Evolutionary conservation across 768 basidiomycete species (phyloP), one percentile per base, ranked within the genome.

Genomic region (Asterophora parasitica): DNA sequence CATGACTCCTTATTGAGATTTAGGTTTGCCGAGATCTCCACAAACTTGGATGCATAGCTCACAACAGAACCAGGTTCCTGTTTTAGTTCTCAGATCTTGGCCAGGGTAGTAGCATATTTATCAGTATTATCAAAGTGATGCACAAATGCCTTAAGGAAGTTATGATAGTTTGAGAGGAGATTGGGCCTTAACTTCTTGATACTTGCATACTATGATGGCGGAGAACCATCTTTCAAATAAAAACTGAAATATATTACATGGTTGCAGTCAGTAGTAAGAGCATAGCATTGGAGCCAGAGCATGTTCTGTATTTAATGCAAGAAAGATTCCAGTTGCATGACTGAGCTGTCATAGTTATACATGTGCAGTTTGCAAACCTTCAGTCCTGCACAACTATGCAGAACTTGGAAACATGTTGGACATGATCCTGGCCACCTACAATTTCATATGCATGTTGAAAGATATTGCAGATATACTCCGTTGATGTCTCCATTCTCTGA

Each of bases 381-480:
- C 28, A 10, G 28, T 30, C n/a, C n/a, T n/a, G 32, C 6, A 56
- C 42, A 17, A 20, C 20, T 4, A 49, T 7, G 33, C 47, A 56
- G n/a, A 53, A 40, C 16, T 40, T 40, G 1, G 26, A 20, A 6
- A 16, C n/a, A n/a, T n/a, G n/a, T 0, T 19, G 27, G 11, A 20
- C n/a, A n/a, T n/a, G 15, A 9, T 28, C 34, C n/a, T 36, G 32
- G 17, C 15, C 26, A n/a, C n/a, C n/a, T 11, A 17, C 26, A 16
- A 28, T 28, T 11, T 15, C 26, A 31, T 42, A 5, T 11, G 40
- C 16, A 28, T 50, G 44, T 35, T 48, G 48, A 39, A 52, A 50
- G 10, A 52, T 42, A 7, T 30, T 16, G 11, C 41, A 36, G 16
- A 53, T 42, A 26, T 17, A 42, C 54, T 13, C 44, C 30, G 3